Evolutionary conservation across 768 basidiomycete genomes (phyloP), one percentile per base, ranked within the genome.

Genomic region (Suillus plorans): DNA sequence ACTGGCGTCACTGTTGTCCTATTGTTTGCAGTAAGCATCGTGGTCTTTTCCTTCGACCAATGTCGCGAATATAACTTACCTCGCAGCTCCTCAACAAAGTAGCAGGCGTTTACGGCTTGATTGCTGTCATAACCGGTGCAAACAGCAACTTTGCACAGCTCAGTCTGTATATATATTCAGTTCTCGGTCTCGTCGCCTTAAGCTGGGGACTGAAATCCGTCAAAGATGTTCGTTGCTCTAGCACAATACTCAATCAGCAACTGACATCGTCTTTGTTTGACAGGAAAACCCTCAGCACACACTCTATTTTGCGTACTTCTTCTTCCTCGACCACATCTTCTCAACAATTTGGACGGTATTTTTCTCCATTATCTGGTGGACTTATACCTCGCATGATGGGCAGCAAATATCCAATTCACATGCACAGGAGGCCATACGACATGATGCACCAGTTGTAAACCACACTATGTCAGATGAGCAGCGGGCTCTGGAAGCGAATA

Each of bases 91-190:
- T 99, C 69, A 99, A 99, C 85, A 99, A 99, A 80, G 97, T 96
- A 59, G 96, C 97, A 22, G 97, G 97, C 60, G 86, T 98, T 10
- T 99, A 99, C 74, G 97, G 97, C 63, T 85, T 99, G 64, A 89
- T 99, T 64, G 96, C 95, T 6, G 85, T 95, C 63, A 78, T 95
- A 65, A 91, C 91, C 1, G 96, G 96, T 22, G 90, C 92, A 37
- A 94, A 92, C n/a, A 90, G 91, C n/a, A 89, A 90, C n/a, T 88
- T 95, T 69, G 88, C 91, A 0, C 97, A 99, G 78, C 83, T 98
- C 66, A 92, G 89, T 76, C 84, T 97, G 73, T 99, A 99, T 77
- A 82, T 95, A 22, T 99, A 99, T 80, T 98, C 96, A 12, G 89
- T 91, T 63, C 75, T 89, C 31, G 93, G 89, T 47, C 85, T 99